Base-by-base conservation (phyloP, 1,284 basidiomycete species). In the Microbotryomycetes sp. region DNA sequence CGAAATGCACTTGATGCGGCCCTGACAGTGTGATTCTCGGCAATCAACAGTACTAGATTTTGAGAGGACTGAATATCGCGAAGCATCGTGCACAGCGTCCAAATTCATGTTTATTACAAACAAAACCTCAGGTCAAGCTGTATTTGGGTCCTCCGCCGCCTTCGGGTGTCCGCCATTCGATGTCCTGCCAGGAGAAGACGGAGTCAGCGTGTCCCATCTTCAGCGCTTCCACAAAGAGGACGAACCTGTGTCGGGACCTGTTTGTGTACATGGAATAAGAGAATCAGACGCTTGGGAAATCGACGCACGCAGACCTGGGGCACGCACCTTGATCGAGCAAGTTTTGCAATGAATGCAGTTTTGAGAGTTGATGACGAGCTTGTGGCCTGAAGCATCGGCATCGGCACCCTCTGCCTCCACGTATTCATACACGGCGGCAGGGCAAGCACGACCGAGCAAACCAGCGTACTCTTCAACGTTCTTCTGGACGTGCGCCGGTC, bases 341-440 rank as follows among this genome's bases (percentile, higher is more conserved):
- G 93, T 80, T 77, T 96, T 94, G 80, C 91, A 96, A 75, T 96
- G 88, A 45, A 90, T 89, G 74, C 89, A 90, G 69, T 89, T 89
- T 81, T 97, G 94, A 13, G 90, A 89, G 77, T 98, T 98, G 76
- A 97, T 98, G 21, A 97, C 87, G 61, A 98, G 80, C 78, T 89
- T 91, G 78, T 90, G 91, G 18, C 91, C 91, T 50, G 64, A 54
- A 2, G 81, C 80, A 54, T 78, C 74, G 64, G 82, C 82, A 56
- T 81, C 79, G 16, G 73, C 78, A 5, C 79, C 82, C 46, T 82
- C 83, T 1, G 75, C 59, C 61, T 82, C 86, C 16, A 94, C 87
- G 74, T 98, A 98, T 78, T 98, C 94, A 76, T 98, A 98, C 29
- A 98, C 96, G 3, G 86, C 90, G 0, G 96, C 96, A 0, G 94